Conservation (phyloP, 495 filamentous ascomycete genomes). For the Aspergillus hancockii region DNA sequence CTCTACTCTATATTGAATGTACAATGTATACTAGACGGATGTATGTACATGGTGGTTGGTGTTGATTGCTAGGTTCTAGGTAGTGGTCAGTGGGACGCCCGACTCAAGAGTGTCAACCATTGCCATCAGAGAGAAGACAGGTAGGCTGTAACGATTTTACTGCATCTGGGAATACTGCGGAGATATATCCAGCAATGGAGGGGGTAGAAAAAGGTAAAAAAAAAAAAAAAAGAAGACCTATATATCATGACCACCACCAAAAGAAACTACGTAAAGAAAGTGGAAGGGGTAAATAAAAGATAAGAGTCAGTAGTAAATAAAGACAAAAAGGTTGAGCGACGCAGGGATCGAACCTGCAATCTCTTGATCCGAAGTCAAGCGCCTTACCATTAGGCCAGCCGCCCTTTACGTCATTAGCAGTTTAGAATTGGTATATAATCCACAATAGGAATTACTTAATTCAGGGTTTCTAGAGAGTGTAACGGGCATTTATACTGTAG, state of each 20-base stretch:
- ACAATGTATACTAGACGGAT: neutral
- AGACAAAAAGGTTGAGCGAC: constrained; percentile 29
- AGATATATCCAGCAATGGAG: too few relatives aligned
- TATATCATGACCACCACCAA: neutral
- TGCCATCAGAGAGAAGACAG: too few relatives aligned
- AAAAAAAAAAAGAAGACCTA: too few relatives aligned
- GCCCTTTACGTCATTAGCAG: constrained; percentile 19
- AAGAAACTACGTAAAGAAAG: neutral
- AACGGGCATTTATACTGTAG: neutral
- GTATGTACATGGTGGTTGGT: neutral
- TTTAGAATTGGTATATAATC: neutral
- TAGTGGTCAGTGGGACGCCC: too few relatives aligned
- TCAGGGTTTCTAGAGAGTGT: too few relatives aligned
- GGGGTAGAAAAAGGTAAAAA: too few relatives aligned
- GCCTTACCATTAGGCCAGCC: constrained; percentile 69
- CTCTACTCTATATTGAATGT: neutral
- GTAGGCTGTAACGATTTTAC: too few relatives aligned
- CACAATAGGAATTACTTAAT: neutral
- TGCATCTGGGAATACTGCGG: too few relatives aligned
- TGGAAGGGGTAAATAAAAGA: neutral
- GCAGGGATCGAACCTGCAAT: constrained; percentile 50
- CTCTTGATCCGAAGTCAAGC: constrained; percentile 72
- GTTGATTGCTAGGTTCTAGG: too few relatives aligned
- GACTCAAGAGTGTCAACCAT: too few relatives aligned
- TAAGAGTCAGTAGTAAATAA: neutral